phyloP scores from a whole-genome alignment of 1,284 basidiomycete species.

The Cryptococcus amylolentus region DNA sequence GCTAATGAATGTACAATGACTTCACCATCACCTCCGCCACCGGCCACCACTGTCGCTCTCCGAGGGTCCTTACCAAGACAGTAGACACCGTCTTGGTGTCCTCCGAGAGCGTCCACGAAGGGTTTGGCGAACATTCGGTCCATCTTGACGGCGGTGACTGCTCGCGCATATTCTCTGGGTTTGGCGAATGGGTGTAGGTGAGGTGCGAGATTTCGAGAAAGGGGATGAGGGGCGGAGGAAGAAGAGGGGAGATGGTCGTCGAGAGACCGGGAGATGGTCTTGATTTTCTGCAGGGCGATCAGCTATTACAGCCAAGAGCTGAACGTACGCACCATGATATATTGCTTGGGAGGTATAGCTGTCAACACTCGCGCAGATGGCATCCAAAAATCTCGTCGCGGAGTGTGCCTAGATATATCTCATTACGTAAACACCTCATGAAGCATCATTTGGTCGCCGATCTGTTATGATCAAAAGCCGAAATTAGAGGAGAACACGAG shows the following conservation, averaged over 20 bases:
- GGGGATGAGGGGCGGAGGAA: slow-evolving; percentile 56
- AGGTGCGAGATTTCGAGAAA: slow-evolving; percentile 88
- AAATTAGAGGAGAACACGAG: no score
- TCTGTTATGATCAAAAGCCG: no score
- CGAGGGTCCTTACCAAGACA: slow-evolving; percentile 74
- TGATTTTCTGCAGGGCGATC: slow-evolving; percentile 45
- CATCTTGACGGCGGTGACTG: slow-evolving; percentile 92
- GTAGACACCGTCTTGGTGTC: slow-evolving; percentile 95
- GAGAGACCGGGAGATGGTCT: slow-evolving; percentile 50
- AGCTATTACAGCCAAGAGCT: no score
- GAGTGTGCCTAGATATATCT: no score
- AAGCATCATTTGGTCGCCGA: no score
- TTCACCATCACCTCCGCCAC: slow-evolving; percentile 93
- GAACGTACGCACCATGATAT: no score
- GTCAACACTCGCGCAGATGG: no score
- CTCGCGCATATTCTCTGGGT: slow-evolving; percentile 88
- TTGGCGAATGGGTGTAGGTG: slow-evolving; percentile 90
- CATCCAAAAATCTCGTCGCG: no score
- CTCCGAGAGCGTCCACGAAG: slow-evolving; percentile 84
- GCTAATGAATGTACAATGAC: slow-evolving; percentile 86
- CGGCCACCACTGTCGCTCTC: slow-evolving; percentile 76
- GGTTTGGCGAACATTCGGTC: slow-evolving; percentile 97
- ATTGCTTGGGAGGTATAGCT: no score
- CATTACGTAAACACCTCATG: no score
- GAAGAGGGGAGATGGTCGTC: slow-evolving; percentile 51